Conservation (phyloP, 2,329 filamentous ascomycete species). For the Madurella fahalii region DNA sequence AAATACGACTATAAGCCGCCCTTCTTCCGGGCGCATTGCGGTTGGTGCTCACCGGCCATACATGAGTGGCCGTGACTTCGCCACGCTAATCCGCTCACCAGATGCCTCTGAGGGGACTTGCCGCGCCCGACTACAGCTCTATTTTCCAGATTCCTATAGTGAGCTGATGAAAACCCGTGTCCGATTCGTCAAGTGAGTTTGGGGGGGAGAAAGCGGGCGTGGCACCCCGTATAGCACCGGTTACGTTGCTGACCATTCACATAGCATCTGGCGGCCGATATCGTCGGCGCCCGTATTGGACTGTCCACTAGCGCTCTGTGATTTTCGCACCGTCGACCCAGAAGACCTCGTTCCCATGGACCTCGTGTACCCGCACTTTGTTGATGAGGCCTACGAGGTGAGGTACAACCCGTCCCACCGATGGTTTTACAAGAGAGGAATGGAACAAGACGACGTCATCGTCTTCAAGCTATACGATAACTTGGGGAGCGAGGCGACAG, state of each 20-base stretch:
- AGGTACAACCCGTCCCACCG: slow-evolving; percentile 11
- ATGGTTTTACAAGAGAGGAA: slow-evolving; percentile 16
- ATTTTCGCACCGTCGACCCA: slow-evolving; percentile 7
- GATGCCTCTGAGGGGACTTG: slow-evolving; percentile 9
- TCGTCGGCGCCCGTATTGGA: slow-evolving; percentile 9
- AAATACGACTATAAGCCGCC: slow-evolving; percentile 7
- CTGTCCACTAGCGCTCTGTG: slow-evolving; percentile 10
- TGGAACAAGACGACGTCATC: slow-evolving; percentile 13
- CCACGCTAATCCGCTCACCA: neutral
- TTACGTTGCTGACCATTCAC: neutral
- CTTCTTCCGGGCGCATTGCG: slow-evolving; percentile 15
- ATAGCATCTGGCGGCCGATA: slow-evolving; percentile 15
- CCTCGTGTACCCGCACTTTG: slow-evolving; percentile 15
- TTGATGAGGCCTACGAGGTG: slow-evolving; percentile 17
- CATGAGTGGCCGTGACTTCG: neutral
- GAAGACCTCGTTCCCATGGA: slow-evolving; percentile 6
- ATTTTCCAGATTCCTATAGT: slow-evolving; percentile 7
- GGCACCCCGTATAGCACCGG: too few species aligned
- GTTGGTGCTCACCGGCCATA: neutral
- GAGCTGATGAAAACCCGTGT: slow-evolving; percentile 6
- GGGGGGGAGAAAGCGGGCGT: too few species aligned
- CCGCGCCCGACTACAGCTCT: slow-evolving; percentile 3
- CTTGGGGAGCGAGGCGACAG: slow-evolving; percentile 1
- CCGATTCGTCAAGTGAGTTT: slow-evolving; percentile 8
- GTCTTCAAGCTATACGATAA: slow-evolving; percentile 18